These are phyloP conservation scores for Chalciporus chontae DNA, from an alignment of 768 basidiomycete genomes.

Conservation along the genomic window DNA sequence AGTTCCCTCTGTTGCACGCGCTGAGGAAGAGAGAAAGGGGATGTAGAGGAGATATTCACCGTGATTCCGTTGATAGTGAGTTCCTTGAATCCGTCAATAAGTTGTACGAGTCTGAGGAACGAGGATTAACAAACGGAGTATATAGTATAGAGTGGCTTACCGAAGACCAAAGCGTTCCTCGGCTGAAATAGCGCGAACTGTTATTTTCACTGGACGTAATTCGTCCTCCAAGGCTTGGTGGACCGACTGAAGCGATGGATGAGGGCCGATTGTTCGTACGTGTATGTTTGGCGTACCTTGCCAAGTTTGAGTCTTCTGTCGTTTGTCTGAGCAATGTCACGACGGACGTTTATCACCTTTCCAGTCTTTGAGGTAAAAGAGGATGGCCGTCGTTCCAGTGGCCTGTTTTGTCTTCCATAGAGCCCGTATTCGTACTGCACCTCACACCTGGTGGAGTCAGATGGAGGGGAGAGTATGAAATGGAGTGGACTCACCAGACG, in stretches of 20 bases:
- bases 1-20: constrained; percentile 61
- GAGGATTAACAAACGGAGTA: background rate
- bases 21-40: background rate
- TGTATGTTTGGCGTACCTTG: constrained; percentile 37
- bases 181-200: constrained; percentile 45
- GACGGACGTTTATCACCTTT: constrained; percentile 54
- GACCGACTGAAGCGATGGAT: constrained; percentile 44
- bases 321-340: constrained; percentile 49
- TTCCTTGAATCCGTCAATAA: constrained; percentile 61
- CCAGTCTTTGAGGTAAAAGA: constrained; percentile 57
- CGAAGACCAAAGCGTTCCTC: constrained; percentile 82
- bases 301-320: constrained; percentile 54
- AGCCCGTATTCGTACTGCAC: constrained; percentile 76
- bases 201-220: constrained; percentile 53
- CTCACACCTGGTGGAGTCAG: constrained; percentile 56
- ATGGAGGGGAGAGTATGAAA: background rate
- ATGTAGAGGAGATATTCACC: constrained; percentile 34
- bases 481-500: constrained; percentile 46
- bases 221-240: constrained; percentile 79
- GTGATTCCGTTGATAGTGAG: constrained; percentile 47
- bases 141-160: constrained; percentile 35
- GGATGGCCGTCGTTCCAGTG: constrained; percentile 47
- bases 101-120: constrained; percentile 59
- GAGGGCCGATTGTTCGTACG: background rate
- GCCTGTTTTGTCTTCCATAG: constrained; percentile 50